Percentiles rank a stretch among this genome's conserved stretches.
Evolutionary conservation across 192 early-diverging fungal species (phyloP).

Genomic region (Allomyces javanicus): DNA sequence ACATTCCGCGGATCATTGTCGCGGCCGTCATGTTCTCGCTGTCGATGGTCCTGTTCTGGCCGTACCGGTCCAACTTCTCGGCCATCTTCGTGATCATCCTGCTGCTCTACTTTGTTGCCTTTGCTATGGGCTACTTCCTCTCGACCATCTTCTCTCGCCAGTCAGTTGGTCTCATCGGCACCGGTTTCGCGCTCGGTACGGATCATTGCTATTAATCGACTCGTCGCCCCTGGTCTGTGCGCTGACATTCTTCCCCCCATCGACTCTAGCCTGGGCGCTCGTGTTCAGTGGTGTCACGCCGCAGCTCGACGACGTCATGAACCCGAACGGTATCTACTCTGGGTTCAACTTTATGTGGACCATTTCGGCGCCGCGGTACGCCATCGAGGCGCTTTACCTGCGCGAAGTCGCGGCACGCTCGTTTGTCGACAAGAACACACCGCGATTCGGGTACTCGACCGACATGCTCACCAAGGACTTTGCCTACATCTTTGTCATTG

Average conservation of each 20-base stretch:
- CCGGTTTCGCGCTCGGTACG: conserved; percentile 27
- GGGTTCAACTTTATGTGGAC: conserved; percentile 29
- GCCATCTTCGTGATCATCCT: conserved; percentile 22
- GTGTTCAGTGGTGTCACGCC: conserved; percentile 34
- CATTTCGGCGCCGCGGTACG: conserved; percentile 37
- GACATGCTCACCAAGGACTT: conserved; percentile 18
- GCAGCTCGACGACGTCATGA: conserved; percentile 20
- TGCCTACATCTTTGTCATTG: conserved; percentile 17
- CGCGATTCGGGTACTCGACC: conserved; percentile 17
- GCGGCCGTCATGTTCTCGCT: conserved; percentile 32
- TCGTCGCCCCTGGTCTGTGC: too few relatives aligned
- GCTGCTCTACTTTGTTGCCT: conserved; percentile 28
- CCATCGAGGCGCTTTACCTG: conserved; percentile 36
- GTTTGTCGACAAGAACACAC: conserved; percentile 14
- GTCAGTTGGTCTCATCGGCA: conserved; percentile 25
- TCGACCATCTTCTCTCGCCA: conserved; percentile 20
- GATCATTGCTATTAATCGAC: too few relatives aligned
- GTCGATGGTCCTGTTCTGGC: conserved; percentile 36
- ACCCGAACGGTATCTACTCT: conserved; percentile 4
- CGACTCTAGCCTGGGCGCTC: conserved; percentile 25
- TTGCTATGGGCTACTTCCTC: conserved; percentile 36
- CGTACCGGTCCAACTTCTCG: conserved; percentile 12
- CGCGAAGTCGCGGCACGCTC: conserved; percentile 21
- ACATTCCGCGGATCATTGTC: conserved; percentile 35
- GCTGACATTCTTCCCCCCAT: too few relatives aligned